Conservation (phyloP, 495 filamentous ascomycete genomes). For the Penicillium samsonianum region DNA sequence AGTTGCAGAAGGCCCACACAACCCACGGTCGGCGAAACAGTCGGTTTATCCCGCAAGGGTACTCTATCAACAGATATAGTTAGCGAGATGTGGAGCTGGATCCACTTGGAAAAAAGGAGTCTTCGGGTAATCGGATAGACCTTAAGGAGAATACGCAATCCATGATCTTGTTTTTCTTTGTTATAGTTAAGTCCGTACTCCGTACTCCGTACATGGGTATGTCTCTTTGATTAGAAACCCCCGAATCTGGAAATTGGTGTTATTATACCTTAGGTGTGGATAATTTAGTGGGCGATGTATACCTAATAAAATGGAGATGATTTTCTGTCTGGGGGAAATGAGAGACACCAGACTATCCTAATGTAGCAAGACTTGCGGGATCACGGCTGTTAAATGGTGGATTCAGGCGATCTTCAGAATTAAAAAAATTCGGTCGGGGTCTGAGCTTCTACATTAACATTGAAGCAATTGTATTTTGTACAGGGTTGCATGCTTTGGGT, state of each 20-base stretch:
- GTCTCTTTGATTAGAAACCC: not conserved
- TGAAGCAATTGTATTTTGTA: not conserved
- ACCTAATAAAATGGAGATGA: not conserved
- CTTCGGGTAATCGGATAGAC: constrained; percentile 29
- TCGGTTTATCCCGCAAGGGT: constrained; percentile 34
- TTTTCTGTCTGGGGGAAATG: not conserved
- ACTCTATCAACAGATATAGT: constrained; percentile 24
- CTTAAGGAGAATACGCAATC: not conserved
- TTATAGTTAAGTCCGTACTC: no score
- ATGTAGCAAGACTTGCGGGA: constrained; percentile 4
- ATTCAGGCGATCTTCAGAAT: constrained; percentile 5
- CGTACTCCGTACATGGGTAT: no score
- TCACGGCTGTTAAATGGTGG: constrained; percentile 1
- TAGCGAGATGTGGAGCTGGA: constrained; percentile 32
- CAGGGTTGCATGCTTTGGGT: not conserved
- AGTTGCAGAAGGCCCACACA: constrained; percentile 15
- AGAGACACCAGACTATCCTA: not conserved
- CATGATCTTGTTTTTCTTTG: not conserved
- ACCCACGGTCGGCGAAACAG: constrained; percentile 30
- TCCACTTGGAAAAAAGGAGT: constrained; percentile 23
- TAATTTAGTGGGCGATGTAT: not conserved
- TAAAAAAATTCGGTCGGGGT: not conserved
- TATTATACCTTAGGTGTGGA: not conserved
- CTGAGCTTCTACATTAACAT: constrained; percentile 5
- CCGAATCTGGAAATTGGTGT: not conserved